Evolutionary conservation across 2,329 filamentous ascomycete species (phyloP).

Genomic region (Phaeosphaeriaceae sp.): DNA sequence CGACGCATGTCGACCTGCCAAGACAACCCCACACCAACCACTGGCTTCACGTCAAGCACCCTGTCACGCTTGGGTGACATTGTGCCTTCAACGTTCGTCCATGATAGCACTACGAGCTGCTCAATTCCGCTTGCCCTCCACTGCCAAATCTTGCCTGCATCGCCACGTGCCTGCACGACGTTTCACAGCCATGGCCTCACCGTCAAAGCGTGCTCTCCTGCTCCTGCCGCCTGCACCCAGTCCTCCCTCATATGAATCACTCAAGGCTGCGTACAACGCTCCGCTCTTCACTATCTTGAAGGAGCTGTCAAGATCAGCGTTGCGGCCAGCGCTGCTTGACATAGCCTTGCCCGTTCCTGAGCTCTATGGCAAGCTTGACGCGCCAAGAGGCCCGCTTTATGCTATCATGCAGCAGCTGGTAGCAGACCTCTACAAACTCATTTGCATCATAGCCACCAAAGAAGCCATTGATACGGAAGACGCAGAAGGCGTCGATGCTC

Average conservation of each 20-base stretch:
- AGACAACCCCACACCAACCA: conserved; percentile 14
- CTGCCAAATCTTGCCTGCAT: conserved; percentile 2
- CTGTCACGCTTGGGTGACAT: background rate
- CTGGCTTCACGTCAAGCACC: background rate
- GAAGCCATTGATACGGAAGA: conserved; percentile 68
- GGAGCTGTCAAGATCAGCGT: conserved; percentile 45
- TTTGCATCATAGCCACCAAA: conserved; percentile 74
- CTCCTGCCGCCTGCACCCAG: conserved; percentile 55
- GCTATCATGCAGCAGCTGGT: conserved; percentile 74
- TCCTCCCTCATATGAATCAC: conserved; percentile 46
- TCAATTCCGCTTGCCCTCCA: background rate
- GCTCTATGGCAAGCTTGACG: conserved; percentile 62
- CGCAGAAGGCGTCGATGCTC: conserved; percentile 75
- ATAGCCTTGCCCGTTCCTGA: conserved; percentile 68
- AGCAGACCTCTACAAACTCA: conserved; percentile 77
- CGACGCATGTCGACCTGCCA: background rate
- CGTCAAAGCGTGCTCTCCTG: conserved; percentile 43
- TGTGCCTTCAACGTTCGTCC: background rate
- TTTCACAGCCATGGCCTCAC: conserved; percentile 37
- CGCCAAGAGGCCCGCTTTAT: conserved; percentile 67
- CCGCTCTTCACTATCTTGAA: conserved; percentile 52
- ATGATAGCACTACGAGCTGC: conserved; percentile 7
- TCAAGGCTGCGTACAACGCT: conserved; percentile 54
- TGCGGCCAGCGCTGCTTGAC: conserved; percentile 56
- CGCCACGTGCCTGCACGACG: conserved; percentile 16